Evolutionary conservation across 1,139 yeast genomes (phyloP), one percentile per base, ranked within the genome.

Genomic region (Saccharomyces hybrid): DNA sequence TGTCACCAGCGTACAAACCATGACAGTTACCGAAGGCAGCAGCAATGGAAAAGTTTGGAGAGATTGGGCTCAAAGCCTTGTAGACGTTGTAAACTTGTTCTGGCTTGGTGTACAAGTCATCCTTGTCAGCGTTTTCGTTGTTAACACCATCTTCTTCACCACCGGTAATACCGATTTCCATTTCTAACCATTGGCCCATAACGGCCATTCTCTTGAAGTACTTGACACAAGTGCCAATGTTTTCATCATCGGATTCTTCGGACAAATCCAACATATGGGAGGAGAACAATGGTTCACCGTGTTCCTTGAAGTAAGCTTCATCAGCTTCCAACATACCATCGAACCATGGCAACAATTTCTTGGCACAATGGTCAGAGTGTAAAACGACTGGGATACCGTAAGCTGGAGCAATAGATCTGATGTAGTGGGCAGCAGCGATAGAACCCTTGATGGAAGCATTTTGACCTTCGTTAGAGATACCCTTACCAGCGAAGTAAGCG

Each of bases 71-170:
- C 68, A 93, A 82, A 57, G 97, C 97, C 77, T 88, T 79, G 84
- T 88, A 80, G 69, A 93, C 98, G 65, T 82, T 84, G 79, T 75
- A 95, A 57, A 93, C 97, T 68, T 97, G 95, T 78, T 88, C 97
- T 71, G 99, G 93, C 69, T 85, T 83, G 67, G 99, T 93, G 86
- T 93, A 95, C 70, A 93, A 81, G 63, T 87, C 76, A 64, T 88
- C 90, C 77, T 87, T 85, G 74, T 84, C 83, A 64, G 88, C 97
- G 75, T 84, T 81, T 77, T 91, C 95, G 83, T 93, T 95, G 86
- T 93, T 95, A 70, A 95, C 99, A 84, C 99, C 99, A 74, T 93
- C 99, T 80, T 93, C 99, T 81, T 93, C 99, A 86, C 99, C 99
- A 79, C 99, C 98, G 73, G 99, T 95, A 83, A 93, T 93, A 84